Base-by-base conservation (phyloP, 1,284 basidiomycete genomes). In the Malassezia japonica region DNA sequence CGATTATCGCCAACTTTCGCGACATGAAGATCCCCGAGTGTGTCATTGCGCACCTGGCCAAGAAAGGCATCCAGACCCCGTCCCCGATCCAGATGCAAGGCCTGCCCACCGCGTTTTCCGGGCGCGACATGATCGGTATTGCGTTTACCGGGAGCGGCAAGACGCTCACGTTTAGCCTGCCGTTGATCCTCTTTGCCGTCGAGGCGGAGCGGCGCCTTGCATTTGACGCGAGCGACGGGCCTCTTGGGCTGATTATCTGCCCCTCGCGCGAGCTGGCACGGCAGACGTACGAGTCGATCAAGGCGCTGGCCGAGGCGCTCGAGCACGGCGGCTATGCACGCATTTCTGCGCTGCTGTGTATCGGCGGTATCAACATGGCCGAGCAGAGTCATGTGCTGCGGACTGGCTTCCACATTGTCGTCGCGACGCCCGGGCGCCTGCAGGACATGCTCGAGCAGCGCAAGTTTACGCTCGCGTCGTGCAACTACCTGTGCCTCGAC, bases 51-150 rank as follows among this genome's bases (percentile, higher is more conserved):
- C 84, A 86, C 72, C 79, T 99, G 39, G 79, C 81, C 29, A 88
- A 90, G 57, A 69, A 72, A 44, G 84, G 86, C 39, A 98, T 99
- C 68, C 78, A 80, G 23, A 79, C 76, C 28, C 94, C 94, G 0
- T 91, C 94, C 0, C 92, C 92, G 2, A 98, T 98, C 65, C 94
- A 99, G 72, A 79, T 95, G 41, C 94, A 98, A 76, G 94, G 94
- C 16, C 83, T 98, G 39, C 92, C 94, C 0, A 85, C 87, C 31
- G 94, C 88, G 7, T 74, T 77, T 41, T 57, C 71, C 0, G 76
- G 75, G 5, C 62, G 76, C 24, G 76, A 77, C 55, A 76, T 77
- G 75, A 77, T 77, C 46, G 76, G 76, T 1, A 76, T 76, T 55
- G 76, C 76, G 1, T 76, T 75, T 45, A 77, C 76, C 3, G 76